Conservation (phyloP, 2,329 filamentous ascomycete species). For the Aureobasidium zeae region DNA sequence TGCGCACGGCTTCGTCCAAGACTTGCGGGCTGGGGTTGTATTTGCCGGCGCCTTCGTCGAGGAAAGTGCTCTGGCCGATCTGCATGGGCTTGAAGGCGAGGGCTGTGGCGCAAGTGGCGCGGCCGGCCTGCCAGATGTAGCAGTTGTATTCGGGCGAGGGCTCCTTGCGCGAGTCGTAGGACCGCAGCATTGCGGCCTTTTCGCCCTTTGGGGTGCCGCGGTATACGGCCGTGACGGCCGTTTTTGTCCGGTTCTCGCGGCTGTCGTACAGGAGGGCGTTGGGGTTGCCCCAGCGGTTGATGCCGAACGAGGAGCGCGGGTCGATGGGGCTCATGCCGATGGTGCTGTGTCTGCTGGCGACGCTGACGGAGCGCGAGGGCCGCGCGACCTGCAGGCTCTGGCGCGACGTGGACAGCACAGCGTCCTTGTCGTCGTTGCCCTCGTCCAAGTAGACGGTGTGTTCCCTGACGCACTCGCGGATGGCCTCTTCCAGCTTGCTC, state of each 20-base stretch:
- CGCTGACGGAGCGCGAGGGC: conserved; percentile 60
- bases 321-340: conserved; percentile 55
- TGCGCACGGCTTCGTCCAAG: conserved; percentile 80
- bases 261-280: conserved; percentile 82
- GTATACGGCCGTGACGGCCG: conserved; percentile 82
- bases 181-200: conserved; percentile 64
- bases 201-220: conserved; percentile 64
- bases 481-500: conserved; percentile 87
- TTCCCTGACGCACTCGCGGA: conserved; percentile 76
- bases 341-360: conserved; percentile 74
- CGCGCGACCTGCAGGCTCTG: conserved; percentile 30
- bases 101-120: conserved; percentile 85
- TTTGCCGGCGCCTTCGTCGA: conserved; percentile 82
- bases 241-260: conserved; percentile 67
- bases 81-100: conserved; percentile 93
- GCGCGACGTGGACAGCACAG: conserved; percentile 39
- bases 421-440: conserved; percentile 67
- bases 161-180: conserved; percentile 90
- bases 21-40: conserved; percentile 82
- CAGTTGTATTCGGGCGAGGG: conserved; percentile 81
- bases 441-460: conserved; percentile 68
- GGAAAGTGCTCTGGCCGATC: conserved; percentile 86
- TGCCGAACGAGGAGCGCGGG: conserved; percentile 45
- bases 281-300: conserved; percentile 63
- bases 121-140: conserved; percentile 92